These are phyloP conservation scores for Penicillium sp. DNA, from an alignment of 2,329 filamentous ascomycete species.

Conservation along the genomic window DNA sequence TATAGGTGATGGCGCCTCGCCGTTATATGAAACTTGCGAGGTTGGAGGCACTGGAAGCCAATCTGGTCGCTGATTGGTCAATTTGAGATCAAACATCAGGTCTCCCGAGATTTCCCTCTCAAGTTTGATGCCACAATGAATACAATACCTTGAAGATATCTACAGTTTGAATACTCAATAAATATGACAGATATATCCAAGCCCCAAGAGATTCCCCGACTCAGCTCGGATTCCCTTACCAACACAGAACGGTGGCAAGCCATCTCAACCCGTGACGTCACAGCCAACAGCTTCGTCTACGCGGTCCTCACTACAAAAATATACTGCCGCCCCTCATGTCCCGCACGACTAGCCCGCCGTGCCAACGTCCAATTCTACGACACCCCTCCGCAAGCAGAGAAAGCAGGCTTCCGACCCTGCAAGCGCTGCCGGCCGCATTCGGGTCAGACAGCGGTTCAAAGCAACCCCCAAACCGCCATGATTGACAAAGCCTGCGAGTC, in stretches of 20 bases:
- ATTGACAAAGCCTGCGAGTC: slow-evolving; percentile 34
- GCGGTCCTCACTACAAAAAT: slow-evolving; percentile 56
- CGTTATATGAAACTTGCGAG: neutral
- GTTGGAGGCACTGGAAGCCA: neutral
- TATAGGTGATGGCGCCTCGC: neutral
- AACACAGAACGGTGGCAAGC: slow-evolving; percentile 44
- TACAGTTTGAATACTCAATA: neutral
- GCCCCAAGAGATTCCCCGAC: slow-evolving; percentile 24
- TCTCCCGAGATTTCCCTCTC: neutral
- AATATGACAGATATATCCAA: neutral
- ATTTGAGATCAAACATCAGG: slow-evolving; percentile 8
- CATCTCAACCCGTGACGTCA: slow-evolving; percentile 45
- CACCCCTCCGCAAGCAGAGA: slow-evolving; percentile 47
- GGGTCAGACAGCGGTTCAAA: slow-evolving; percentile 23
- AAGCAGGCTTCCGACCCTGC: slow-evolving; percentile 54
- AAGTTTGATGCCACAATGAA: neutral
- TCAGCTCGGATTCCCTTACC: slow-evolving; percentile 20
- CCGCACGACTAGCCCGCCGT: slow-evolving; percentile 57
- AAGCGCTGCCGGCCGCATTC: slow-evolving; percentile 53
- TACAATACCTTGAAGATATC: neutral
- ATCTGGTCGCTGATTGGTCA: slow-evolving; percentile 9
- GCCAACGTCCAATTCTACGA: slow-evolving; percentile 57
- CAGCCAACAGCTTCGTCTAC: slow-evolving; percentile 54
- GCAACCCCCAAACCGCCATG: slow-evolving; percentile 33
- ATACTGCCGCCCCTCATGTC: slow-evolving; percentile 57